A percentile compares a stretch with the other conserved stretches of the same genome.
These are phyloP conservation scores for Chytriomyces confervae DNA, from an alignment of 192 early-diverging fungal species.

Conservation along the genomic window DNA sequence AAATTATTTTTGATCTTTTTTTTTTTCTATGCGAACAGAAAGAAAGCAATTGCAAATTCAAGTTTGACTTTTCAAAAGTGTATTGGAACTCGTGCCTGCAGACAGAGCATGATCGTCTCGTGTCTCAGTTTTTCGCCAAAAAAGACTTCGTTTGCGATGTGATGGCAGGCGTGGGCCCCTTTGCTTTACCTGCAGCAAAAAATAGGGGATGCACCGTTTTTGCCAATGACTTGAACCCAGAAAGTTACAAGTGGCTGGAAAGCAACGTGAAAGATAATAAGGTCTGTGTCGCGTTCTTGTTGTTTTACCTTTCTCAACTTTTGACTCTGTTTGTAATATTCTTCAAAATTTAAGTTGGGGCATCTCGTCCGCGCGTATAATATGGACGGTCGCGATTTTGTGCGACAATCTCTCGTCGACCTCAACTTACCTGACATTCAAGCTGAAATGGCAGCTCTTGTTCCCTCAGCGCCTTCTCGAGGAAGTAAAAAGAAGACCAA, in stretches of 20 bases:
- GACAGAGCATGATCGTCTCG: slow-evolving; percentile 91
- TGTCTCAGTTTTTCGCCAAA: slow-evolving; percentile 67
- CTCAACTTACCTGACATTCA: slow-evolving; percentile 53
- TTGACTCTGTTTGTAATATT: background rate
- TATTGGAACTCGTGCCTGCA: slow-evolving; percentile 99
- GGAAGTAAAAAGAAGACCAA: background rate
- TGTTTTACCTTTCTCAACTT: background rate
- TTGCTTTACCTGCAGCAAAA: slow-evolving; percentile 91
- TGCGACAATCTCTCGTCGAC: slow-evolving; percentile 74
- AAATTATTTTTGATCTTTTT: background rate
- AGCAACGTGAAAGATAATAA: slow-evolving; percentile 89
- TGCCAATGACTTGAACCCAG: slow-evolving; percentile 97
- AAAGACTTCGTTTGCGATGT: slow-evolving; percentile 89
- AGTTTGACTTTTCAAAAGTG: slow-evolving; percentile 94
- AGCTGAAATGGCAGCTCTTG: slow-evolving; percentile 38
- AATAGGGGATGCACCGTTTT: slow-evolving; percentile 80
- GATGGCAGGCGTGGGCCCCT: slow-evolving; percentile 96
- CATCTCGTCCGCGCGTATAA: slow-evolving; percentile 77
- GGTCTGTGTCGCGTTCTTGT: slow-evolving; percentile 46
- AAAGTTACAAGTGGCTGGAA: slow-evolving; percentile 76
- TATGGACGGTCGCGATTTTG: slow-evolving; percentile 90
- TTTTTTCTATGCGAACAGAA: slow-evolving; percentile 50
- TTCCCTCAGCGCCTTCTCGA: background rate
- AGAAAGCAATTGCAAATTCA: slow-evolving; percentile 89
- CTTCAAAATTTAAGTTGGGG: slow-evolving; percentile 52